phyloP scores from a whole-genome alignment of 495 filamentous ascomycete species.

The Poronia punctata region DNA sequence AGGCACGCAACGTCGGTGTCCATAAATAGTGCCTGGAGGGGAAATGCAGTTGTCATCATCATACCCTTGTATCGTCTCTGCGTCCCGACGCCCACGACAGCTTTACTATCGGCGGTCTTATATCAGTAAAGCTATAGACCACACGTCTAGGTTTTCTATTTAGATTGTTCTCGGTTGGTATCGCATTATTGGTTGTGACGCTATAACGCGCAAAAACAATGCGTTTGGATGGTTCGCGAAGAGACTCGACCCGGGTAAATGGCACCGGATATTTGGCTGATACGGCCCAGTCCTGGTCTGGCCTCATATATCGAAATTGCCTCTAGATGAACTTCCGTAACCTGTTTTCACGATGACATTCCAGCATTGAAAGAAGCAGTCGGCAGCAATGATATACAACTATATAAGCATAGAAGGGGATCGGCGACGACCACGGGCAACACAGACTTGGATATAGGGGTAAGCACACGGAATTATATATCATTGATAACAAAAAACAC shows the following conservation, averaged over 20 bases:
- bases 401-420: slow-evolving; percentile 6
- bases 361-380: slow-evolving; percentile 3
- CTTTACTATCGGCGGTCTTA: slow-evolving; percentile 3
- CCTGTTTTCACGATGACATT: slow-evolving; percentile 12
- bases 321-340: slow-evolving; percentile 23
- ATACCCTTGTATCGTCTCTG: neutral
- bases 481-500: neutral
- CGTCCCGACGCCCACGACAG: neutral
- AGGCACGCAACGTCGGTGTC: slow-evolving; percentile 1
- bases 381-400: neutral
- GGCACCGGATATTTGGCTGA: slow-evolving; percentile 23
- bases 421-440: slow-evolving; percentile 2
- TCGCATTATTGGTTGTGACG: slow-evolving; percentile 3
- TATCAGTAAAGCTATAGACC: slow-evolving; percentile 2
- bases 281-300: slow-evolving; percentile 17
- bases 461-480: neutral
- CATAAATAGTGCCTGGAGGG: slow-evolving; percentile 7
- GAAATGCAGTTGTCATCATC: slow-evolving; percentile 1
- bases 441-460: too few species aligned
- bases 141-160: slow-evolving; percentile 3
- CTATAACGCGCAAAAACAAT: neutral
- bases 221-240: slow-evolving; percentile 13
- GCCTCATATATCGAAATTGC: slow-evolving; percentile 26
- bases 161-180: slow-evolving; percentile 6
- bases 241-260: slow-evolving; percentile 28